Evolutionary conservation across 768 basidiomycete genomes (phyloP).

Genomic region (Psilocybe subaeruginosa): DNA sequence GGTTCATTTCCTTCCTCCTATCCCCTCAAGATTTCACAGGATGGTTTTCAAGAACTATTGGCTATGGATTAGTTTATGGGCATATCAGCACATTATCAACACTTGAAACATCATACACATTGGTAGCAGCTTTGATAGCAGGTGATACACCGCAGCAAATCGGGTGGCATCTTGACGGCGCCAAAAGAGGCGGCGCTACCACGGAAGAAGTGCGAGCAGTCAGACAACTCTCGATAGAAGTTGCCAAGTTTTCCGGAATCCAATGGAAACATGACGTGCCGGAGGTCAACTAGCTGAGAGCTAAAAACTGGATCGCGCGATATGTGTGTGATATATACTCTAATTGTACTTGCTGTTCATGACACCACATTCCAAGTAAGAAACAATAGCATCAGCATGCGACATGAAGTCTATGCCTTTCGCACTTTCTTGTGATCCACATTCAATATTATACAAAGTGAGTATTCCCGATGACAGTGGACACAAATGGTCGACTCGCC

Average conservation of each 20-base stretch:
- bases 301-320: background rate
- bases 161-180: conserved; percentile 65
- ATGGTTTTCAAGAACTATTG: conserved; percentile 56
- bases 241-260: conserved; percentile 50
- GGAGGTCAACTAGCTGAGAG: conserved; percentile 1
- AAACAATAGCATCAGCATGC: too few species aligned
- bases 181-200: conserved; percentile 56
- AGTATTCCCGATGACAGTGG: too few species aligned
- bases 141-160: conserved; percentile 66
- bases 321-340: too few species aligned
- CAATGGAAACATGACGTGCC: conserved; percentile 59
- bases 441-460: too few species aligned
- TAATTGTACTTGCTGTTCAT: too few species aligned
- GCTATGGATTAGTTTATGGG: conserved; percentile 60
- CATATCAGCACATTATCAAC: conserved; percentile 47
- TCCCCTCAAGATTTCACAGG: conserved; percentile 33
- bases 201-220: conserved; percentile 55
- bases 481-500: too few species aligned
- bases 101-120: conserved; percentile 59
- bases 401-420: too few species aligned
- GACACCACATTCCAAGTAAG: too few species aligned
- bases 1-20: background rate
- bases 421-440: too few species aligned
- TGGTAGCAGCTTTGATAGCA: conserved; percentile 65
- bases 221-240: conserved; percentile 55